These are phyloP conservation scores for Corymbia citriodora DNA, from an alignment of 441 rosid species.

Conservation along the genomic window DNA sequence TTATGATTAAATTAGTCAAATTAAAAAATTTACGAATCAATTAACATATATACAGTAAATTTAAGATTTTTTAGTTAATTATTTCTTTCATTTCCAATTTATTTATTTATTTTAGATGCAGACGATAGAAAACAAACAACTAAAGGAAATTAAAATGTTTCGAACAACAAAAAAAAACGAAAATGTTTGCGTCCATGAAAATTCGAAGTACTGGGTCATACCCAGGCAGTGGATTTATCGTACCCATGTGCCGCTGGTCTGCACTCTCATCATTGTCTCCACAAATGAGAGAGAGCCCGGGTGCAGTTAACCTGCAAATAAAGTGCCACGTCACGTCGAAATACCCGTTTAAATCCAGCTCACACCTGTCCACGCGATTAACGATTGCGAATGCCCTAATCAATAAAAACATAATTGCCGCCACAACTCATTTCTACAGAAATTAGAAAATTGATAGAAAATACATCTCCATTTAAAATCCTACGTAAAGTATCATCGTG, in stretches of 20 bases:
- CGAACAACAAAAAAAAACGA: too few species aligned
- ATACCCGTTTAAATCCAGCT: neutral
- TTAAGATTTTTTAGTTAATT: neutral
- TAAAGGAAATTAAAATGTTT: neutral
- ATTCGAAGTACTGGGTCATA: neutral
- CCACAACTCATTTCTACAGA: neutral
- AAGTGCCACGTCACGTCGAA: neutral
- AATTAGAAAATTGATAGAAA: neutral
- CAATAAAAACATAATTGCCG: neutral
- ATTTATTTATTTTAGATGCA: neutral
- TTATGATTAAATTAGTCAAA: fast-evolving
- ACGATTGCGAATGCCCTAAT: neutral
- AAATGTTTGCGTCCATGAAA: neutral
- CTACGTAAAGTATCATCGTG: neutral
- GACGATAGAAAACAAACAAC: neutral
- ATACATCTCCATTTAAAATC: neutral
- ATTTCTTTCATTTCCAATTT: neutral
- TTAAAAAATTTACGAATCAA: fast-evolving
- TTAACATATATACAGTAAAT: fast-evolving
- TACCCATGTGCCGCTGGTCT: neutral
- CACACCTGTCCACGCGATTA: neutral
- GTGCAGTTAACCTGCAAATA: neutral
- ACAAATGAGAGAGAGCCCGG: neutral
- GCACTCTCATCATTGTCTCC: neutral
- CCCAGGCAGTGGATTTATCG: neutral